Base-by-base conservation (phyloP, 768 basidiomycete species). In the Russula compacta region DNA sequence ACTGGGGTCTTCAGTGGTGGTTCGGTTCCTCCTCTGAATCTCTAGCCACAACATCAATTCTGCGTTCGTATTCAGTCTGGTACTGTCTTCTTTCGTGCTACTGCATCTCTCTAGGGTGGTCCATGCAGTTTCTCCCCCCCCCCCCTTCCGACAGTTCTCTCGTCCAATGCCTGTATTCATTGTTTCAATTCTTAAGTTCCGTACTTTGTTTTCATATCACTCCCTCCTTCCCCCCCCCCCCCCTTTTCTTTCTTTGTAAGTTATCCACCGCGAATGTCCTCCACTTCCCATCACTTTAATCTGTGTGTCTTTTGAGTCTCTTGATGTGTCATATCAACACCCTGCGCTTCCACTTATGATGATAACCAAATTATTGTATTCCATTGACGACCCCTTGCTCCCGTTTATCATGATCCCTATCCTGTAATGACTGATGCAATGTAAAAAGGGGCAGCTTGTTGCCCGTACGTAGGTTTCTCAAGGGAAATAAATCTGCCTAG, bases 1-100 rank as follows among this genome's bases (percentile, higher is more conserved):
- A 68, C 73, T 21, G 69, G 70, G 4, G 39, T 58, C 11, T 76
- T 71, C 59, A 32, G 55, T 44, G 61, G 61, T 35, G 66, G 59
- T 53, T 60, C 63, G 24, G 66, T 66, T 53, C 66, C 66, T 43
- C 66, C 66, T 48, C 57, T 66, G 43, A 66, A 32, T 42, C 64
- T 66, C 49, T 66, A 61, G 58, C 10, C 29, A 42, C 24, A 17
- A n/a, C 39, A n/a, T 50, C 29, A 44, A 32, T n/a, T 38, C 15
- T 1, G 6, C 29, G n/a, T 17, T 24, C 35, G 21, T 42, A 46
- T 17, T 52, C 35, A 24, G 50, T 61, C 43, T 42, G 59, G 54
- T 48, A 40, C 36, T 53, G 35, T 15, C 38, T 60, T 6, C 53
- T 38, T 39, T 24, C 21, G 7, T 10, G 38, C 52, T 33, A 19